Conservation (phyloP, 345 rosid genomes). For the Turnera subulata region DNA sequence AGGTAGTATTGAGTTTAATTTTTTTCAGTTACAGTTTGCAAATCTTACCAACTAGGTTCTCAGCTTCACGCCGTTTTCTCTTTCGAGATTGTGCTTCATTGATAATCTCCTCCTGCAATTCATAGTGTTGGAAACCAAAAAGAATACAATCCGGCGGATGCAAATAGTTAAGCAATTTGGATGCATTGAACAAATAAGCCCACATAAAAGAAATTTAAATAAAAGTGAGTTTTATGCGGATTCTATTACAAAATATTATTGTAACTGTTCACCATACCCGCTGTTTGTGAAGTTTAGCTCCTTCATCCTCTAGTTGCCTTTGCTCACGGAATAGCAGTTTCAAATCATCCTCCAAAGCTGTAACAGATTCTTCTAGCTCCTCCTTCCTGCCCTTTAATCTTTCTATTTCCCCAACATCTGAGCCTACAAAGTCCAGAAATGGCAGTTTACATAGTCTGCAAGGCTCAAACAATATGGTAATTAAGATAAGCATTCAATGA, state of each 20-base stretch:
- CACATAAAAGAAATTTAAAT: no score
- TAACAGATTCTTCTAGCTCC: slow-evolving; percentile 53
- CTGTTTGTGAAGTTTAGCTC: slow-evolving; percentile 57
- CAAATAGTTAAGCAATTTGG: no score
- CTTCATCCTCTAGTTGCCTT: slow-evolving; percentile 62
- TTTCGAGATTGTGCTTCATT: slow-evolving; percentile 33
- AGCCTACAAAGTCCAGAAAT: slow-evolving; percentile 27
- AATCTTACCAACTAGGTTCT: slow-evolving; percentile 42
- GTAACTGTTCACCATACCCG: slow-evolving; percentile 43
- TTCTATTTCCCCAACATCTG: slow-evolving; percentile 69
- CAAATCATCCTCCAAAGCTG: slow-evolving; percentile 37
- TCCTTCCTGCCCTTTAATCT: slow-evolving; percentile 51
- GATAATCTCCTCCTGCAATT: slow-evolving; percentile 59
- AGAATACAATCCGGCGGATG: no score
- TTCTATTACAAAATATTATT: not conserved
- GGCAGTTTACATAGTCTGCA: not conserved
- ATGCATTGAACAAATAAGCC: no score
- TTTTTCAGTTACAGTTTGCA: no score
- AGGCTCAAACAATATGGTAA: no score
- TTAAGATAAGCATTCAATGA: not conserved
- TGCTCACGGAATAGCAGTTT: slow-evolving; percentile 51
- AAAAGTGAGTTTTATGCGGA: no score
- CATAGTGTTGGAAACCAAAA: not conserved
- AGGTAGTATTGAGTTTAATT: not conserved
- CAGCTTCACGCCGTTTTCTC: slow-evolving; percentile 52